Evolutionary conservation across 208 protist species (phyloP), one percentile per base, ranked within the genome.

Genomic region (Lotmaria passim): DNA sequence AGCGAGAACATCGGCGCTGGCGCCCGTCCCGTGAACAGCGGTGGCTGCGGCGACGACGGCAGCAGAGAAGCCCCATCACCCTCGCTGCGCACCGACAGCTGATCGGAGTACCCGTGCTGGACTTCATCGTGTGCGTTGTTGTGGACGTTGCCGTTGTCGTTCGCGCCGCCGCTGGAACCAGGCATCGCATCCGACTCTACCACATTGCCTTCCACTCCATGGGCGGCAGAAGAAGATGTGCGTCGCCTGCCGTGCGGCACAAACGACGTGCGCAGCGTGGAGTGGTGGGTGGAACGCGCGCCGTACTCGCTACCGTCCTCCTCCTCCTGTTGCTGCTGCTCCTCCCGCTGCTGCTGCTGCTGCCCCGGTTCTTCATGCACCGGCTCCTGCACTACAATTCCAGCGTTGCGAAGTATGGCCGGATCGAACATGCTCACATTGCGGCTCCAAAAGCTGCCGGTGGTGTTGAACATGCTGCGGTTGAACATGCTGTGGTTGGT

Each of bases 401-500:
- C 62, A 30, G 70, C 61, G 38, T 70, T 69, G 61, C 62, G 61
- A 53, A 76, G 47, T 51, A 73, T 26, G 24, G 21, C 57, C 5
- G 51, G 46, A 61, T 72, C 66, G 52, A 67, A 33, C 47, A 67
- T 62, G 64, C 58, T 72, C 23, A 38, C 50, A 39, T 64, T 69
- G 69, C 44, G 46, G 57, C 31, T 39, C 47, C 57, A 50, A 24
- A 69, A 50, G 36, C 33, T 65, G 55, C 48, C 38, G 31, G 53
- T 31, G 33, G 55, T 19, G 60, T 64, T 68, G 47, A 74, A 66
- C 23, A 74, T 62, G 41, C 76, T 82, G 64, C 50, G 36, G 53
- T 77, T 78, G 23, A 41, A 56, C 43, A 61, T 62, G 41, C 76
- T 82, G 64, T 56, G 36, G 53, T 77, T 78, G 23, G 48, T 48